phyloP scores from a whole-genome alignment of 768 basidiomycete species.

The Tylopilus sp. region DNA sequence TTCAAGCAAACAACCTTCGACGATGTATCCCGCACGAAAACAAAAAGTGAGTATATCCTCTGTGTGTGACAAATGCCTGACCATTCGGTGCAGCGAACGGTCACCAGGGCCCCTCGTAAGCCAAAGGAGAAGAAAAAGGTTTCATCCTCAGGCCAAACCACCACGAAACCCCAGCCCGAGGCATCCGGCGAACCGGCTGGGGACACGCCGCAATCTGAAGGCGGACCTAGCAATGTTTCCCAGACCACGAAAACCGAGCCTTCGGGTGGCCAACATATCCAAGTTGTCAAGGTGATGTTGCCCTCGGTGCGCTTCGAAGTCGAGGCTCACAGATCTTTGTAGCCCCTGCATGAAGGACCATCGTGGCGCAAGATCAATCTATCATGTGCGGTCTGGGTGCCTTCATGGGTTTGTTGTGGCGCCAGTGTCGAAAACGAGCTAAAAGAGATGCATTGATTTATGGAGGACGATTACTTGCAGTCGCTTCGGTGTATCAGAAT shows the following conservation, averaged over 20 bases:
- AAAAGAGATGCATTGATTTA: no score
- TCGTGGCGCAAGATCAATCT: background rate
- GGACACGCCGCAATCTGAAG: background rate
- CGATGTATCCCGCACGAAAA: no score
- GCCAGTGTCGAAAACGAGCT: background rate
- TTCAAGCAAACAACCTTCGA: background rate
- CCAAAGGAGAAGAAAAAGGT: background rate
- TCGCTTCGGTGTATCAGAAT: no score
- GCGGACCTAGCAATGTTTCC: background rate
- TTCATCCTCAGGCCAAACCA: background rate
- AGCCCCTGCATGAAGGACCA: background rate
- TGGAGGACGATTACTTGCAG: no score
- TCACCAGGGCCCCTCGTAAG: background rate
- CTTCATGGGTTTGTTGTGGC: background rate
- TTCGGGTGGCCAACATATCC: background rate
- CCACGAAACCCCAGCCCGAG: no score
- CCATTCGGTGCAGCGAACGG: background rate
- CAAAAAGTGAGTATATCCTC: background rate
- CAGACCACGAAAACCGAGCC: background rate
- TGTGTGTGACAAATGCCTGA: background rate
- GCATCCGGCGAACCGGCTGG: background rate
- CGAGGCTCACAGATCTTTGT: background rate
- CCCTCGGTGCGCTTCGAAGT: background rate
- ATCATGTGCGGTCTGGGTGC: background rate
- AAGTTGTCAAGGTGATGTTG: background rate